Percentiles rank a stretch among this genome's conserved stretches.
Evolutionary conservation across 352 stramenopile genomes (phyloP).

Genomic region (Blastocystis sp.): DNA sequence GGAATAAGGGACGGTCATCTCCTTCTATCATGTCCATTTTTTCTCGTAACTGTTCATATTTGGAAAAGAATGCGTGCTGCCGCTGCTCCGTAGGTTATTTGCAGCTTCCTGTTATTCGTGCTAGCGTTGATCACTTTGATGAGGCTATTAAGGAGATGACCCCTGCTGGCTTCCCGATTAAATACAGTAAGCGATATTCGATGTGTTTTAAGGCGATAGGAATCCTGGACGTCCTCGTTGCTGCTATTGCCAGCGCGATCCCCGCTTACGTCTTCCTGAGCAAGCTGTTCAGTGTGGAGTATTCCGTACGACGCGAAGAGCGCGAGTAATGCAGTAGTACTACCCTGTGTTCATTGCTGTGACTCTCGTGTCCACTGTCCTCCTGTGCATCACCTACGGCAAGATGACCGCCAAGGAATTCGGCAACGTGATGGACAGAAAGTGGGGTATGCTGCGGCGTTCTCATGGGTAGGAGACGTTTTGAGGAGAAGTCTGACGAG

Average conservation of each 20-base stretch:
- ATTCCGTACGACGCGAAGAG: not conserved
- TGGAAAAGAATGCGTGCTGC: not conserved
- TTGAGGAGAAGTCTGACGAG: conserved; percentile 9
- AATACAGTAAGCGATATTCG: not conserved
- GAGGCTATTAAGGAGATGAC: conserved; percentile 29
- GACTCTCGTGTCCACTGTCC: not conserved
- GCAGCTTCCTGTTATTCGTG: not conserved
- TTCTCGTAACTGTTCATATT: not conserved
- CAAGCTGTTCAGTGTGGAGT: conserved; percentile 21
- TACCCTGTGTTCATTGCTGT: conserved; percentile 34
- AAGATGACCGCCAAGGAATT: conserved; percentile 27
- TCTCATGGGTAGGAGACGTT: conserved; percentile 37
- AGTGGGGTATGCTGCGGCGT: not conserved
- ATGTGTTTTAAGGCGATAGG: not conserved
- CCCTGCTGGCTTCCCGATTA: conserved; percentile 15
- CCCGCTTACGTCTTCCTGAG: conserved; percentile 18
- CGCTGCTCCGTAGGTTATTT: not conserved
- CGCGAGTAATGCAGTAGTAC: conserved; percentile 6
- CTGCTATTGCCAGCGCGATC: conserved; percentile 10
- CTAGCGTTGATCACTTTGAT: conserved; percentile 31
- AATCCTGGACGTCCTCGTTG: not conserved
- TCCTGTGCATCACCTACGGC: not conserved
- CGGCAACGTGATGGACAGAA: conserved; percentile 41
- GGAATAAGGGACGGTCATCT: not conserved
- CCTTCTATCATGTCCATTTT: not conserved